phyloP scores from a whole-genome alignment of 192 early-diverging fungal species.

The Polychytrium aggregatum region DNA sequence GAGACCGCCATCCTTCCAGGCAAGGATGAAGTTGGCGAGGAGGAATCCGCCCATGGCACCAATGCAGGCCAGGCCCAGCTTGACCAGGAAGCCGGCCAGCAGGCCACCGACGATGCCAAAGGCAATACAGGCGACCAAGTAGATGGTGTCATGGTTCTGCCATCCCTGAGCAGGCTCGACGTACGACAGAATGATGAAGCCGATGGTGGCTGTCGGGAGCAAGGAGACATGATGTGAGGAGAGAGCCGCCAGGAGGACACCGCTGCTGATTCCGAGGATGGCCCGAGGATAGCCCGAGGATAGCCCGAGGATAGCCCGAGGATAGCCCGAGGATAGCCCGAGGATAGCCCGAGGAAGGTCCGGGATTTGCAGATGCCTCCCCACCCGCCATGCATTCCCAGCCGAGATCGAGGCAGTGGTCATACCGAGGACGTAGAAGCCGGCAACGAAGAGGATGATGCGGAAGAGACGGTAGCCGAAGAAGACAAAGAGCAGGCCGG shows the following conservation, averaged over 20 bases:
- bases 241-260: too few relatives aligned
- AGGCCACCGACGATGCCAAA: slow-evolving; percentile 18
- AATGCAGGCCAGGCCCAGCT: slow-evolving; percentile 12
- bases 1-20: slow-evolving; percentile 11
- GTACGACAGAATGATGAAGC: slow-evolving; percentile 10
- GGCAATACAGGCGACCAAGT: slow-evolving; percentile 16
- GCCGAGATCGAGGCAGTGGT: too few relatives aligned
- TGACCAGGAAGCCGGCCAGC: slow-evolving; percentile 13
- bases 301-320: too few relatives aligned
- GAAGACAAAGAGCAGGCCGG: slow-evolving; percentile 14
- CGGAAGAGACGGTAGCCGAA: slow-evolving; percentile 17
- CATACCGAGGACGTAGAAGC: slow-evolving; percentile 14
- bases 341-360: too few relatives aligned
- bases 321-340: too few relatives aligned
- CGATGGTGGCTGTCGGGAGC: too few relatives aligned
- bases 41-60: slow-evolving; percentile 17
- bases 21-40: slow-evolving; percentile 14
- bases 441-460: slow-evolving; percentile 9
- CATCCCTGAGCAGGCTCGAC: slow-evolving; percentile 19
- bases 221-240: too few relatives aligned
- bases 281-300: too few relatives aligned
- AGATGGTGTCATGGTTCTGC: slow-evolving; percentile 3
- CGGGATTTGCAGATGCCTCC: not conserved
- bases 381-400: not conserved
- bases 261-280: too few relatives aligned